Percentiles rank a stretch among this genome's conserved stretches.
These are phyloP conservation scores for Triticum aestivum DNA, from an alignment of 176 grass and related monocot genomes.

Conservation along the genomic window DNA sequence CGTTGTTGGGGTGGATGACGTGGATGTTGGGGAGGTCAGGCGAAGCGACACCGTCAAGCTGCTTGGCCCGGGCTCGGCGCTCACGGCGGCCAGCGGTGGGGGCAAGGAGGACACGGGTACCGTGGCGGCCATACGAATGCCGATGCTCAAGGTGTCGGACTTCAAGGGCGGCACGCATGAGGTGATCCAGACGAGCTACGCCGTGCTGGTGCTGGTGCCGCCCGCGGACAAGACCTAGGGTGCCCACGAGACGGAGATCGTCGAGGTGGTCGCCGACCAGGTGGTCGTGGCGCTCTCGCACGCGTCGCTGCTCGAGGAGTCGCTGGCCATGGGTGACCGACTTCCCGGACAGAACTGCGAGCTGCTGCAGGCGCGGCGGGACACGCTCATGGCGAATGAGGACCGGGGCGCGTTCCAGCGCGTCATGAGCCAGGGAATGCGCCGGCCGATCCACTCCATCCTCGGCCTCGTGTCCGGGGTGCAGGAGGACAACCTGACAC, in stretches of 20 bases:
- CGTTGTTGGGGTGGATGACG: conserved; percentile 27
- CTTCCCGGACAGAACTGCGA: conserved; percentile 61
- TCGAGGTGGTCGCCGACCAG: conserved; percentile 84
- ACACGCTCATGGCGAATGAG: conserved; percentile 55
- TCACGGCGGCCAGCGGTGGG: conserved; percentile 50
- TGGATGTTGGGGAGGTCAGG: conserved; percentile 55
- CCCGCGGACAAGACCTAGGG: conserved; percentile 57
- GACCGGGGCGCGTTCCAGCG: conserved; percentile 54
- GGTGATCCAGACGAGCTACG: conserved; percentile 63
- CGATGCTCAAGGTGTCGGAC: conserved; percentile 67
- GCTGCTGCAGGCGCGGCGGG: conserved; percentile 50
- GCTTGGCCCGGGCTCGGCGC: conserved; percentile 44
- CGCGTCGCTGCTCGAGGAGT: conserved; percentile 70
- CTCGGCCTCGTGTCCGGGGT: conserved; percentile 51
- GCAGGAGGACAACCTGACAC: conserved; percentile 40
- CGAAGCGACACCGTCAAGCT: conserved; percentile 55
- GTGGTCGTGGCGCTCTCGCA: conserved; percentile 83
- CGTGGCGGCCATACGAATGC: conserved; percentile 77
- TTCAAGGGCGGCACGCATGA: conserved; percentile 68
- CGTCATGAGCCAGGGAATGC: conserved; percentile 63
- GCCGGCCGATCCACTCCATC: conserved; percentile 53
- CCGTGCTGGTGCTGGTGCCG: conserved; percentile 67
- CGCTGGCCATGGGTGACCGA: conserved; percentile 60
- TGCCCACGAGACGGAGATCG: conserved; percentile 63
- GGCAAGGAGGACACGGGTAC: conserved; percentile 45